These are phyloP conservation scores for Davidsoniella australis DNA, from an alignment of 2,329 filamentous ascomycete species.

Conservation along the genomic window DNA sequence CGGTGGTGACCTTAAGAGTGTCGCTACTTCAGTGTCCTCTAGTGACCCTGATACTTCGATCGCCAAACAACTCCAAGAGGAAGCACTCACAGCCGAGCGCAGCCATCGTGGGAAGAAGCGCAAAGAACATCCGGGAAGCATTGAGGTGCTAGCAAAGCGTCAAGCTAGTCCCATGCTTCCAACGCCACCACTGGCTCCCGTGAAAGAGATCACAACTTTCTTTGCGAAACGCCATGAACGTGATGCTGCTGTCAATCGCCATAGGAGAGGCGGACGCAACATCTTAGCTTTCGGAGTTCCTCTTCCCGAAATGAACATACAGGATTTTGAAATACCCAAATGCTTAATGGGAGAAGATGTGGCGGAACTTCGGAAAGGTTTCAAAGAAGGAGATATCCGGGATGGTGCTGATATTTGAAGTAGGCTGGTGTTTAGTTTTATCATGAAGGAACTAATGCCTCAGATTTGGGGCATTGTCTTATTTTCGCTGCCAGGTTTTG, in stretches of 20 bases:
- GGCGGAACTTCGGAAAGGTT: neutral
- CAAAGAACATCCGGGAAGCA: constrained; percentile 8
- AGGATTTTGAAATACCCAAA: constrained; percentile 59
- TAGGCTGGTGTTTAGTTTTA: neutral
- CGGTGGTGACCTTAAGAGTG: constrained; percentile 14
- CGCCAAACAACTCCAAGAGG: constrained; percentile 59
- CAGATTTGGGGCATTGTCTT: too few relatives aligned
- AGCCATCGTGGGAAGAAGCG: constrained; percentile 15
- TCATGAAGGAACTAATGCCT: neutral
- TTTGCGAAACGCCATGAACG: constrained; percentile 66
- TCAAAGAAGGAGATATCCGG: neutral
- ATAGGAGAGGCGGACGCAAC: constrained; percentile 51
- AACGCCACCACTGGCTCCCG: constrained; percentile 22
- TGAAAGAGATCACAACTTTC: constrained; percentile 67
- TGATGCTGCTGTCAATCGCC: constrained; percentile 58
- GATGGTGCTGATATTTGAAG: neutral
- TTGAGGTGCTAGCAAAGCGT: constrained; percentile 13
- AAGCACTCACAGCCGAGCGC: constrained; percentile 29
- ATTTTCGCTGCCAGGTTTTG: too few relatives aligned
- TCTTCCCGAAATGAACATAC: constrained; percentile 53
- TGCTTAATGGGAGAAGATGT: constrained; percentile 21
- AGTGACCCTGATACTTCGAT: constrained; percentile 51
- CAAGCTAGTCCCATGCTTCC: constrained; percentile 13
- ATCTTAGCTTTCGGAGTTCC: constrained; percentile 67
- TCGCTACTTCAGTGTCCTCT: constrained; percentile 11